phyloP scores from a whole-genome alignment of 495 filamentous ascomycete species.

The Terfezia claveryi region DNA sequence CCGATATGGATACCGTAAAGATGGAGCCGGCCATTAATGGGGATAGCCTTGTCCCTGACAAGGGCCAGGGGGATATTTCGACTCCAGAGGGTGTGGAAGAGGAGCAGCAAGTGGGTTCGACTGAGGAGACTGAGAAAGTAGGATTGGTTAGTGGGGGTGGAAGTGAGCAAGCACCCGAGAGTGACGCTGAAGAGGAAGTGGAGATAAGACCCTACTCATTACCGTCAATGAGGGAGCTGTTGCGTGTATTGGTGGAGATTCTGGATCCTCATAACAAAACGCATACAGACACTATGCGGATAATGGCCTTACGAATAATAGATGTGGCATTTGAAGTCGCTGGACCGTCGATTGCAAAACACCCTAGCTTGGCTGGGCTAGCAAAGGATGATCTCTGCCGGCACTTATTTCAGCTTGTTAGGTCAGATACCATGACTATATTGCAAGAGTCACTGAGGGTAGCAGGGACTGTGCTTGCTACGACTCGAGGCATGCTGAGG shows the following conservation, averaged over 20 bases:
- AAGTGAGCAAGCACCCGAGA: conserved; percentile 8
- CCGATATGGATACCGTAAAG: conserved; percentile 51
- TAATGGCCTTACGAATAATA: conserved; percentile 92
- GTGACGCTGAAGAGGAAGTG: conserved; percentile 20
- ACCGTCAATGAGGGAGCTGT: conserved; percentile 80
- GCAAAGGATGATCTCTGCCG: conserved; percentile 88
- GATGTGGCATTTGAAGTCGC: conserved; percentile 95
- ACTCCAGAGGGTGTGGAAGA: conserved; percentile 22
- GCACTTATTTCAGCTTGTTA: conserved; percentile 87
- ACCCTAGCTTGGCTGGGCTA: conserved; percentile 67
- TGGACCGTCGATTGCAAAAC: conserved; percentile 82
- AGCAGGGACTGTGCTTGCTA: conserved; percentile 70
- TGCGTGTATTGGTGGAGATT: conserved; percentile 84
- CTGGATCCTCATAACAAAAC: conserved; percentile 79
- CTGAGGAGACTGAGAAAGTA: conserved; percentile 13
- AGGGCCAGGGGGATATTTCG: conserved; percentile 18
- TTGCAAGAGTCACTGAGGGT: conserved; percentile 82
- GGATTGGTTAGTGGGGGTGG: conserved; percentile 7
- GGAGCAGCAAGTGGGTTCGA: conserved; percentile 1
- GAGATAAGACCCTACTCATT: conserved; percentile 75
- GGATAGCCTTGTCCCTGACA: conserved; percentile 23
- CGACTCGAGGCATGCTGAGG: conserved; percentile 79
- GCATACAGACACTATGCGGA: conserved; percentile 82
- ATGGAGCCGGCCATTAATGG: conserved; percentile 80
- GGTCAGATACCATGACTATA: conserved; percentile 86